Evolutionary conservation across 202 grass and related monocot genomes (phyloP).

Genomic region (Setaria italica): DNA sequence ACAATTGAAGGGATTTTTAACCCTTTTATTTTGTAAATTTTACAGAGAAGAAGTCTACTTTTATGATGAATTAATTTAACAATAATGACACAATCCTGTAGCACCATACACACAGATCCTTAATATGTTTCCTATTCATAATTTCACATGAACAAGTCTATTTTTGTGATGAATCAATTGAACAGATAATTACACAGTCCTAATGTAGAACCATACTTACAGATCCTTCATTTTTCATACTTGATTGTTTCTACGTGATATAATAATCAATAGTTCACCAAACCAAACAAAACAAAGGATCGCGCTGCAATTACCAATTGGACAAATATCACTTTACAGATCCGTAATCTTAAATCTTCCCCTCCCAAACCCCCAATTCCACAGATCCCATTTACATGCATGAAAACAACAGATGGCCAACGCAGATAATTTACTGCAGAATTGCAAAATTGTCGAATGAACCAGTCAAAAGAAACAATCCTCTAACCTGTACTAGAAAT

Average conservation of each 20-base stretch:
- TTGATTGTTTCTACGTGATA: not conserved
- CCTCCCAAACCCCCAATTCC: not conserved
- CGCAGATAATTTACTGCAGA: not conserved
- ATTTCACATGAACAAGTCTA: not conserved
- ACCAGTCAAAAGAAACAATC: not conserved
- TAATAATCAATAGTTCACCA: not conserved
- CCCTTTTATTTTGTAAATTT: not conserved
- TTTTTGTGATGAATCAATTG: not conserved
- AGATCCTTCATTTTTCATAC: not conserved
- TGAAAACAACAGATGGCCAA: not conserved
- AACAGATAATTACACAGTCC: not conserved
- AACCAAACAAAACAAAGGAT: not conserved
- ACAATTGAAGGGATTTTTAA: not conserved
- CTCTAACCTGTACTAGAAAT: not conserved
- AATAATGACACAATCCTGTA: not conserved
- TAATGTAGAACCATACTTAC: not conserved
- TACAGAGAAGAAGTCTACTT: not conserved
- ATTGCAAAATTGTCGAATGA: not conserved
- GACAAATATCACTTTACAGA: constrained; percentile 1
- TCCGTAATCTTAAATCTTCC: not conserved
- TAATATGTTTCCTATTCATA: not conserved
- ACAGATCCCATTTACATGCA: constrained; percentile 31
- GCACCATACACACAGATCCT: constrained; percentile 8
- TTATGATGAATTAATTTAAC: constrained; percentile 2
- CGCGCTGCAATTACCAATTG: not conserved